These are phyloP conservation scores for Stentor roeselii DNA, from an alignment of 73 alveolate genomes.

Conservation along the genomic window DNA sequence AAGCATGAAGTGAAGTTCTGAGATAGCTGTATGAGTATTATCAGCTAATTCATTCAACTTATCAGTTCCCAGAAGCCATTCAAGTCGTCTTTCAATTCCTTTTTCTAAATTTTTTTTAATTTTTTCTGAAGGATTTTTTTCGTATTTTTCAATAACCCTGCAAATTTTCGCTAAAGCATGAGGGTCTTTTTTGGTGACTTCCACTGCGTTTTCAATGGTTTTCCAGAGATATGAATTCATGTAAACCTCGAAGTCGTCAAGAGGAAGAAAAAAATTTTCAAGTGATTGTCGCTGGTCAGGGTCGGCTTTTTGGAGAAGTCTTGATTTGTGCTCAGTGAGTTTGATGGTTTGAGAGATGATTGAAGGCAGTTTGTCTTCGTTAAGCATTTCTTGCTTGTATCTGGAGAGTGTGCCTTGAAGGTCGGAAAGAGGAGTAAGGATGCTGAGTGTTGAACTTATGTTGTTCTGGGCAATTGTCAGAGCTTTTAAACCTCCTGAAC, in stretches of 20 bases:
- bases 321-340: neutral
- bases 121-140: slow-evolving; percentile 7
- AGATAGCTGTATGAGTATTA: slow-evolving; percentile 19
- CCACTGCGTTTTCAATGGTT: slow-evolving; percentile 6
- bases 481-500: neutral
- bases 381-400: neutral
- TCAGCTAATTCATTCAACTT: slow-evolving; percentile 7
- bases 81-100: slow-evolving; percentile 26
- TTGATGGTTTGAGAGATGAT: neutral
- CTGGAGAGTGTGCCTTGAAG: neutral
- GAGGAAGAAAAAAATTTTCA: neutral
- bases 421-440: slow-evolving; percentile 3
- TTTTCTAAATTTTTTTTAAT: neutral
- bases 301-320: neutral
- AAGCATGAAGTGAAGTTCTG: neutral
- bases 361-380: neutral
- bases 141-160: neutral
- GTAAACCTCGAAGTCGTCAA: slow-evolving; percentile 6
- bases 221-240: neutral
- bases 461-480: slow-evolving; percentile 8
- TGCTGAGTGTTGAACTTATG: neutral
- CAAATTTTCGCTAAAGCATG: neutral
- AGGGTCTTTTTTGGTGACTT: neutral
- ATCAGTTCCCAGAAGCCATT: neutral
- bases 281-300: neutral